Percentiles rank a stretch among this genome's conserved stretches.
Conservation (phyloP, 2,329 filamentous ascomycete species). For the Monosporascus sp. region DNA sequence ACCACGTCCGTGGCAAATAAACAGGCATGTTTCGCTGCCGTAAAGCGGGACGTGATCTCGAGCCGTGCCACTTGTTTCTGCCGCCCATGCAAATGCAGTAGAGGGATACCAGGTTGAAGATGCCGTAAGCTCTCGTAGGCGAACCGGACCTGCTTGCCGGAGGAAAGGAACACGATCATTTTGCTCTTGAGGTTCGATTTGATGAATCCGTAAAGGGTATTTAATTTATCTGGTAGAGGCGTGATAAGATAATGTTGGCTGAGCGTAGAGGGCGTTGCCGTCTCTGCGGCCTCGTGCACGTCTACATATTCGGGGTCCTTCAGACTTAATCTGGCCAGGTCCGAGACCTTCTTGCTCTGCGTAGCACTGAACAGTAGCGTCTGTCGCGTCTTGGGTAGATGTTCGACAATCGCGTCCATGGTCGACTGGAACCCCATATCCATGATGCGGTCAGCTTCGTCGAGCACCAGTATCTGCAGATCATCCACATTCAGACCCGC, state of each 20-base stretch:
- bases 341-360: constrained; percentile 89
- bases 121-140: constrained; percentile 91
- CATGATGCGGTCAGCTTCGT: constrained; percentile 94
- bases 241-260: constrained; percentile 90
- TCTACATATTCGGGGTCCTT: constrained; percentile 92
- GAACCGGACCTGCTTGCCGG: constrained; percentile 93
- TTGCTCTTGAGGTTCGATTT: constrained; percentile 87
- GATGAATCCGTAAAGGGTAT: constrained; percentile 90
- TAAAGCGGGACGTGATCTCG: constrained; percentile 82
- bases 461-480: constrained; percentile 85
- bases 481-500: constrained; percentile 85
- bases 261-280: constrained; percentile 75
- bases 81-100: constrained; percentile 87
- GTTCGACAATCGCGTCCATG: constrained; percentile 88
- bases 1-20: constrained; percentile 95
- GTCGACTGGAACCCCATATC: constrained; percentile 94
- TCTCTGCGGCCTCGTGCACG: constrained; percentile 76
- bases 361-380: constrained; percentile 95
- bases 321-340: constrained; percentile 82
- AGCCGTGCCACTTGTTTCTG: constrained; percentile 88
- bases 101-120: constrained; percentile 86
- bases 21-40: constrained; percentile 74
- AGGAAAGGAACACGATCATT: constrained; percentile 91
- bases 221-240: constrained; percentile 80
- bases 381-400: constrained; percentile 79